These are phyloP conservation scores for Fusarium dimerum DNA, from an alignment of 2,329 filamentous ascomycete genomes.

Conservation along the genomic window DNA sequence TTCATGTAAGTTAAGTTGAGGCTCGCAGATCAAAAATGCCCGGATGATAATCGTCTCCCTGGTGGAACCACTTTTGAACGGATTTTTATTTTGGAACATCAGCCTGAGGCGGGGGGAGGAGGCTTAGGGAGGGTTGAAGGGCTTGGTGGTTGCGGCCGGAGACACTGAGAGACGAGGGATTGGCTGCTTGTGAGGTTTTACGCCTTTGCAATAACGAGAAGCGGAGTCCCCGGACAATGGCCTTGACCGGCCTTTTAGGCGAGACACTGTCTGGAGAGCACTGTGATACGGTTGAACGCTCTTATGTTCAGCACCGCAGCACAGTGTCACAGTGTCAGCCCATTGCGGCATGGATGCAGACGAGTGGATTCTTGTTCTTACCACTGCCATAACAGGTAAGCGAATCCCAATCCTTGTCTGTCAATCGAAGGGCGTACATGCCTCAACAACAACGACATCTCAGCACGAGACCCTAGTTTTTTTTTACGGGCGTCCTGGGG, in stretches of 20 bases:
- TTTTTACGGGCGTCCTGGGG: slow-evolving; percentile 5
- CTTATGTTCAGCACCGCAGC: too few species aligned
- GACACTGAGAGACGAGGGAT: slow-evolving; percentile 1
- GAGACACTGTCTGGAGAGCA: slow-evolving; percentile 9
- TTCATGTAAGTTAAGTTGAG: too few species aligned
- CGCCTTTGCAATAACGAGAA: slow-evolving; percentile 33
- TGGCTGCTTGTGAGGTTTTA: slow-evolving; percentile 8
- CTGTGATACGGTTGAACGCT: slow-evolving; percentile 9
- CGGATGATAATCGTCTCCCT: too few species aligned
- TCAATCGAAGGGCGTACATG: slow-evolving; percentile 31
- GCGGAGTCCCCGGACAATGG: slow-evolving; percentile 20
- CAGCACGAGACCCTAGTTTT: slow-evolving; percentile 23
- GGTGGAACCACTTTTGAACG: too few species aligned
- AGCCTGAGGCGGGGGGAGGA: background rate
- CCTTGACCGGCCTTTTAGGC: slow-evolving; percentile 5
- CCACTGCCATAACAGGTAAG: background rate
- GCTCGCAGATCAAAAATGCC: too few species aligned
- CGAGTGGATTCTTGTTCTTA: slow-evolving; percentile 13
- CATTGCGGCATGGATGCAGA: background rate
- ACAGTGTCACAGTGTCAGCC: background rate
- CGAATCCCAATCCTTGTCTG: slow-evolving; percentile 19
- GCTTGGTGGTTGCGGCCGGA: background rate
- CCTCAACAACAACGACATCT: slow-evolving; percentile 23
- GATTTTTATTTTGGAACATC: too few species aligned
- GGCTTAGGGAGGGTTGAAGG: background rate